phyloP scores from a whole-genome alignment of 495 filamentous ascomycete species.

The Penicillium ochrochloron region DNA sequence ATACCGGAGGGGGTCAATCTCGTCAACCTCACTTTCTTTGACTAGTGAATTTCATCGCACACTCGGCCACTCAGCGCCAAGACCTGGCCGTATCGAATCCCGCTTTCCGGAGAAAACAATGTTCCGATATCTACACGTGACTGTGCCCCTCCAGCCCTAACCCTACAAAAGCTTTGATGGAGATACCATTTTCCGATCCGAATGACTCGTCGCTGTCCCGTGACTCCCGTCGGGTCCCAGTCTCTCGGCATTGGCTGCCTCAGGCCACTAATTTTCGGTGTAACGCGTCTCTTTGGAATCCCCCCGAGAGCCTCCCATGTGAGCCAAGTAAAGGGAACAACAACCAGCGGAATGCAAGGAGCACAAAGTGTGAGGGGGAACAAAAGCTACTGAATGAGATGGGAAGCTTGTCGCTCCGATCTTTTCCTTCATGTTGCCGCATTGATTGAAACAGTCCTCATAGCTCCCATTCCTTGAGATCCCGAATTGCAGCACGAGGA shows the following conservation, averaged over 20 bases:
- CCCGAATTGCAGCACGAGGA: slow-evolving; percentile 16
- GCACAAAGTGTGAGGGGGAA: slow-evolving; percentile 3
- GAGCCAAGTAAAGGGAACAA: not conserved
- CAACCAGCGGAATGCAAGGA: not conserved
- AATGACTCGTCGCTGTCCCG: not conserved
- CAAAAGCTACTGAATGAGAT: slow-evolving; percentile 4
- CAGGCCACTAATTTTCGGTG: slow-evolving; percentile 6
- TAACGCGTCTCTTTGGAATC: slow-evolving; percentile 1
- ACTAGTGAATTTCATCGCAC: slow-evolving; percentile 56
- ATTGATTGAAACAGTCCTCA: not conserved
- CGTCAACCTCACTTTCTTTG: slow-evolving; percentile 45
- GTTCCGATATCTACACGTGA: slow-evolving; percentile 46
- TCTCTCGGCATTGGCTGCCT: slow-evolving; percentile 8
- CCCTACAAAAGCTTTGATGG: slow-evolving; percentile 7
- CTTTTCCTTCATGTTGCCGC: slow-evolving; percentile 1
- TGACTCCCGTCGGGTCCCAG: slow-evolving; percentile 18
- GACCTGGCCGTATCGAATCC: slow-evolving; percentile 38
- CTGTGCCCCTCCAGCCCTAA: slow-evolving; percentile 34
- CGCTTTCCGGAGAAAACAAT: slow-evolving; percentile 32
- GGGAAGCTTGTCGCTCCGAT: slow-evolving; percentile 4
- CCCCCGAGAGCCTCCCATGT: not conserved
- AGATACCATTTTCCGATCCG: slow-evolving; percentile 10
- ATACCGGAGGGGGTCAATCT: slow-evolving; percentile 44
- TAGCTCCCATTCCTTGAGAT: slow-evolving; percentile 20
- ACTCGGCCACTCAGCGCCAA: slow-evolving; percentile 48